Evolutionary conservation across 176 grass and related monocot genomes (phyloP), one percentile per base, ranked within the genome.

Genomic region (Elymus sibiricus): DNA sequence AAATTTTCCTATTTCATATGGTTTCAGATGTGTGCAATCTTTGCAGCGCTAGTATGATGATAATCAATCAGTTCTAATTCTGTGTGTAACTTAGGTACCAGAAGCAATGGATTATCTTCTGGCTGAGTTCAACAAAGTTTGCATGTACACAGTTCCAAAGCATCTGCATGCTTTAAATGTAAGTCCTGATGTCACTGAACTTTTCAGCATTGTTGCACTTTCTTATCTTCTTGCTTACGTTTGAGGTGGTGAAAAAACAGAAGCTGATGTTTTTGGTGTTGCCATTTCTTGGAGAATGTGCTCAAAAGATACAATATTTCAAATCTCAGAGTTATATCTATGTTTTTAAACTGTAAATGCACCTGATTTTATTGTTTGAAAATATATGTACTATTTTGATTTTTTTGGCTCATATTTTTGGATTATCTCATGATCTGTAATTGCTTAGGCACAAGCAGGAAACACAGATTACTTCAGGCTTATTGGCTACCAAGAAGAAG

Each of bases 131-230:
- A 77, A 99, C 76, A 99, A 85, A 94, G 90, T 85, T 91, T 98
- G 97, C 76, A 91, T 96, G 62, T 99, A 94, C 82, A 99, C 92
- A 4, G 88, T 99, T 80, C 94, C 97, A 31, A 99, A 99, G 77
- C 89, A 99, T 92, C 82, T 99, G 66, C 92, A 91, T 81, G 90
- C 92, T 82, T 92, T 93, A 70, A 93, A 93, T 83, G 97, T 99
- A 96, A 94, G 94, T 86, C 79, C 72, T 21, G 7, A 58, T 21
- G 21, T 22, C 58, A 53, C 39, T 84, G 62, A 65, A 81, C 34
- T 82, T 13, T 27, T 24, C 27, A 63, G 85, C 81, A 21, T 27
- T 40, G 70, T 81, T 65, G 26, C 4, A 27, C 25, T 46, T 24
- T 39, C 76, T 71, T 79, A 11, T 87, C n/a, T n/a, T n/a, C 22